These are phyloP conservation scores for Paracorniculantispora psalliotae DNA, from an alignment of 2,329 filamentous ascomycete genomes.

Conservation along the genomic window DNA sequence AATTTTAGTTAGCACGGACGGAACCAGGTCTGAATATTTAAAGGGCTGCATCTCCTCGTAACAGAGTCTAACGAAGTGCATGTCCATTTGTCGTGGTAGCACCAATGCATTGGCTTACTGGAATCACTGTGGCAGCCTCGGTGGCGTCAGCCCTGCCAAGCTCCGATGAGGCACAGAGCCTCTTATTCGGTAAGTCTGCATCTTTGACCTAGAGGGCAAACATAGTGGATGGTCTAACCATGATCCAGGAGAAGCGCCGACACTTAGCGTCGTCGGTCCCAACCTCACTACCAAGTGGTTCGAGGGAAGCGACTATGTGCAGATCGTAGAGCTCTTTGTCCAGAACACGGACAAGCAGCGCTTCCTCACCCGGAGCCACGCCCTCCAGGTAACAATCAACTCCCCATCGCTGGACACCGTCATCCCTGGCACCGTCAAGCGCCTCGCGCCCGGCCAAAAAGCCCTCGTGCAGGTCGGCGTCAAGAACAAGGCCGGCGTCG, in stretches of 20 bases:
- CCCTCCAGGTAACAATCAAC: conserved; percentile 1
- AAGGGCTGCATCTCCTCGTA: neutral
- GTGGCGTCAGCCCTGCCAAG: conserved; percentile 2
- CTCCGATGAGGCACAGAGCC: neutral
- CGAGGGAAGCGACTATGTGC: conserved; percentile 10
- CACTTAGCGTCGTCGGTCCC: neutral
- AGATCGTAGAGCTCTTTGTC: conserved; percentile 15
- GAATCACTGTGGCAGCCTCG: neutral
- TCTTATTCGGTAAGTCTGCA: neutral
- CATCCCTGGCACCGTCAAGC: conserved; percentile 10
- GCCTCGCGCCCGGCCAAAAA: conserved; percentile 14
- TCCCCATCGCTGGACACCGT: conserved; percentile 11
- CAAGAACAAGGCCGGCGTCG: conserved; percentile 15
- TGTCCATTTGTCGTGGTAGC: neutral
- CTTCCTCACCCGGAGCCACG: conserved; percentile 9
- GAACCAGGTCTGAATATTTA: neutral
- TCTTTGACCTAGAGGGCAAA: too few species aligned
- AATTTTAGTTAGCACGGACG: neutral
- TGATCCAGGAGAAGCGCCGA: neutral
- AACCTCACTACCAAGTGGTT: conserved; percentile 15
- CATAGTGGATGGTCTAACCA: too few species aligned
- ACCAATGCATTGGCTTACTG: conserved; percentile 2
- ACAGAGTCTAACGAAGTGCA: too few species aligned
- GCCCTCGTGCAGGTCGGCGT: conserved; percentile 13
- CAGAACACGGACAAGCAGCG: conserved; percentile 10